Conservation (phyloP, 2,329 filamentous ascomycete species). For the Xylaria sp. region DNA sequence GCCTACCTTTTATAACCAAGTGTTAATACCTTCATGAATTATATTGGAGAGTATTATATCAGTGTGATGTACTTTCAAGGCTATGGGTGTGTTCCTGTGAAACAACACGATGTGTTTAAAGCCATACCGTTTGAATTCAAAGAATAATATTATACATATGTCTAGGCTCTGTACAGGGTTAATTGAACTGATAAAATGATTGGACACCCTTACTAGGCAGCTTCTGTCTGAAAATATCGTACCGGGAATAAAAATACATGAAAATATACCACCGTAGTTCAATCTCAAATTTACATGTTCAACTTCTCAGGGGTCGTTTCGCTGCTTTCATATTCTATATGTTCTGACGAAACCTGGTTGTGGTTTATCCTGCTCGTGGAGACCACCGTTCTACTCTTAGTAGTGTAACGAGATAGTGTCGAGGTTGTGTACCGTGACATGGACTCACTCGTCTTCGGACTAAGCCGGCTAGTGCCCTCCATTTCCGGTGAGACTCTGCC, state of each 20-base stretch:
- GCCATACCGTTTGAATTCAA: too few relatives aligned
- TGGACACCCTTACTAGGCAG: not conserved
- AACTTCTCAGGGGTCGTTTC: constrained; percentile 18
- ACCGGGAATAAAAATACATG: too few relatives aligned
- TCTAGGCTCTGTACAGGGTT: not conserved
- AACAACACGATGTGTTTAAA: too few relatives aligned
- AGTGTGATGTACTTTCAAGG: too few relatives aligned
- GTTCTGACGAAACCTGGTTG: constrained; percentile 13
- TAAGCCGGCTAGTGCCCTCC: not conserved
- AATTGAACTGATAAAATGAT: not conserved
- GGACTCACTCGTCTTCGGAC: constrained; percentile 3
- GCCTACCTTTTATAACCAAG: too few relatives aligned
- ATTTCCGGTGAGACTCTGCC: not conserved
- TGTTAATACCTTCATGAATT: too few relatives aligned
- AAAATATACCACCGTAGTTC: not conserved
- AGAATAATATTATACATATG: too few relatives aligned
- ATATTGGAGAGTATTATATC: too few relatives aligned
- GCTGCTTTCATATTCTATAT: constrained; percentile 17
- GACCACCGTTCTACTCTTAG: constrained; percentile 18
- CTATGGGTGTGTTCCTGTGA: too few relatives aligned
- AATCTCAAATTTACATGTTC: not conserved
- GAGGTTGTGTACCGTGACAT: constrained; percentile 18
- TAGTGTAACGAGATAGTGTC: constrained; percentile 23
- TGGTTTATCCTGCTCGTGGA: constrained; percentile 27
- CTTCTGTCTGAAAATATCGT: not conserved